Base-by-base conservation (phyloP, 805 yeast genomes). In the Limtongia smithiae region DNA sequence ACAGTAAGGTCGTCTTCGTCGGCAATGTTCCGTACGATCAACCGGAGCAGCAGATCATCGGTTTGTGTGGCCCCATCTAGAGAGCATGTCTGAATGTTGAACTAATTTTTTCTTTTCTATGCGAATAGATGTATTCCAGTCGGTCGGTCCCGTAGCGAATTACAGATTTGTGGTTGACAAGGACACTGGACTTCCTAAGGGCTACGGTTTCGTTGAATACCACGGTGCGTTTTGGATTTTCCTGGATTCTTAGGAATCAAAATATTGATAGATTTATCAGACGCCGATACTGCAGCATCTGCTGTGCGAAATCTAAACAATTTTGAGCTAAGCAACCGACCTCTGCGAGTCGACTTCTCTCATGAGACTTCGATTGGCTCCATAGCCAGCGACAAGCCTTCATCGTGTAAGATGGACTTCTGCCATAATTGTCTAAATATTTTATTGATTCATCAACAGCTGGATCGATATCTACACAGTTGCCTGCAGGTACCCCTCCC, bases 1-100 rank as follows among this genome's bases (percentile, higher is more conserved):
- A 35, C 7, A 49, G 53, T 11, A 39, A 36, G 15, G 57, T 50
- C 31, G 50, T 53, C n/a, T 53, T 48, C 22, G 78, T 90, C 36
- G 95, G 96, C 2, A 83, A 87, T 14, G 85, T 91, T 33, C 97
- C 97, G 1, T 88, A 82, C 64, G 97, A 91, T 62, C 88, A 85
- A 62, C 85, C 96, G 0, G 97, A 91, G 65, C 95, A 88, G 60
- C 97, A 90, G 65, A 83, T 91, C n/a, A 68, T 79, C 58, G 61
- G 59, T 55, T 32, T 12, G 55, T 7, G 9, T 25, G 28, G 9
- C 20, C 20, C 22, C 21, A n/a, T 36, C 37, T 8, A 14, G 14
- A 34, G 27, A n/a, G 37, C 15, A 32, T 35, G 18, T 34, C n/a
- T n/a, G n/a, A n/a, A n/a, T n/a, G n/a, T n/a, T n/a, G n/a, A n/a